A percentile compares a stretch with the other conserved stretches of the same genome.
These are phyloP conservation scores for Candida tibetensis DNA, from an alignment of 805 yeast species.

Conservation along the genomic window DNA sequence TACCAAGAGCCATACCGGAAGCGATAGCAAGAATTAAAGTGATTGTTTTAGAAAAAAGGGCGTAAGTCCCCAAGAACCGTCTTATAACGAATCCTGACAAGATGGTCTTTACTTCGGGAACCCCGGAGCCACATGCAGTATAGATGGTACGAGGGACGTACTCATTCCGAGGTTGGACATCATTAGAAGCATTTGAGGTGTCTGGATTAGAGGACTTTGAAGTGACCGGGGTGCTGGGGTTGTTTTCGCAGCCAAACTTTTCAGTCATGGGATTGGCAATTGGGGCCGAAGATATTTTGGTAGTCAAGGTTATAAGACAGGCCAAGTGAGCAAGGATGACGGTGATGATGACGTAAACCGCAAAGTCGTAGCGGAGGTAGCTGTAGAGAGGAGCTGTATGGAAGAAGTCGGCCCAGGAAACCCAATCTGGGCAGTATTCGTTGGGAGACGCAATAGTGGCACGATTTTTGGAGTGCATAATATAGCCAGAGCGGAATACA, in stretches of 20 bases:
- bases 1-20: conserved; percentile 56
- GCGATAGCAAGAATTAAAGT: conserved; percentile 53
- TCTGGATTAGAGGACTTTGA: not conserved
- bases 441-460: not conserved
- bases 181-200: not conserved
- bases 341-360: conserved; percentile 36
- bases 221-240: not conserved
- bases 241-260: not conserved
- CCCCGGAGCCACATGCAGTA: conserved; percentile 59
- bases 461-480: conserved; percentile 10
- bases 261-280: not conserved
- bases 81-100: conserved; percentile 58
- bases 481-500: conserved; percentile 21
- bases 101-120: conserved; percentile 60
- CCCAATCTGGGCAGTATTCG: conserved; percentile 32
- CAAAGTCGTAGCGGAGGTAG: conserved; percentile 26
- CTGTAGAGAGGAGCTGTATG: conserved; percentile 9
- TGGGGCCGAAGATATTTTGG: conserved; percentile 32
- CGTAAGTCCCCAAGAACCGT: conserved; percentile 49
- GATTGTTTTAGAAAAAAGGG: conserved; percentile 46
- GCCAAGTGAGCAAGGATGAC: conserved; percentile 43
- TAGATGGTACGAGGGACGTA: conserved; percentile 31
- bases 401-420: conserved; percentile 40
- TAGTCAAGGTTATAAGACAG: conserved; percentile 44
- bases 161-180: too few species aligned